Evolutionary conservation across 371 early-diverging fungal species (phyloP).

Genomic region (Actinomucor elegans): DNA sequence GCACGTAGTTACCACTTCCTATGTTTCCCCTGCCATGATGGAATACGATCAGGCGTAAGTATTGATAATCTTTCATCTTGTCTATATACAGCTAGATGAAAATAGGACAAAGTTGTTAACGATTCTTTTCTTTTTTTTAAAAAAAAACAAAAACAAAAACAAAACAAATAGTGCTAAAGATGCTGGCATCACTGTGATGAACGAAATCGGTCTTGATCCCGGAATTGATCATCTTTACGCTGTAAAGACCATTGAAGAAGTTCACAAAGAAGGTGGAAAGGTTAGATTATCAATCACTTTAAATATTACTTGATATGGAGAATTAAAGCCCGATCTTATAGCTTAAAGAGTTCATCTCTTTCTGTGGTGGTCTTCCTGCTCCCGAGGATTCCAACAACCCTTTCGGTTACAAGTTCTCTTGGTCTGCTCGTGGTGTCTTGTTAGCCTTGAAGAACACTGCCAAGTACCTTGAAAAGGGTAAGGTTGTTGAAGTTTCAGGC

Average conservation of each 20-base stretch:
- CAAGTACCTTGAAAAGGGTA: conserved; percentile 83
- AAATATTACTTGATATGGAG: not conserved
- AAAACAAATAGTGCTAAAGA: conserved; percentile 73
- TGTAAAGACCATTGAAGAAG: conserved; percentile 82
- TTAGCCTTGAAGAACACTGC: conserved; percentile 94
- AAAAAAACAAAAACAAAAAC: not conserved
- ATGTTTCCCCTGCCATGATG: conserved; percentile 88
- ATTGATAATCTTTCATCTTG: not conserved
- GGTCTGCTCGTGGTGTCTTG: conserved; percentile 96
- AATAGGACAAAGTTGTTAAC: not conserved
- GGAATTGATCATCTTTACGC: conserved; percentile 95
- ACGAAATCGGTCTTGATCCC: conserved; percentile 95
- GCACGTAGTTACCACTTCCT: conserved; percentile 89
- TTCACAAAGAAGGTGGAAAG: conserved; percentile 88
- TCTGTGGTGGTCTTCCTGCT: conserved; percentile 98
- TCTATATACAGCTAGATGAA: not conserved
- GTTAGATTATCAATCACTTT: conserved; percentile 28
- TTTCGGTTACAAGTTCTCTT: conserved; percentile 98
- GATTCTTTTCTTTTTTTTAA: not conserved
- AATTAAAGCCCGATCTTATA: conserved; percentile 16
- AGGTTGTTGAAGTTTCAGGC: conserved; percentile 90
- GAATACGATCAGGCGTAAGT: conserved; percentile 76
- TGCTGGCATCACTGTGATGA: conserved; percentile 83
- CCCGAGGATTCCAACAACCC: conserved; percentile 97
- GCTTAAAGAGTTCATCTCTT: conserved; percentile 86